Base-by-base conservation (phyloP, 106 monocot genomes). In the Agapanthus africanus region DNA sequence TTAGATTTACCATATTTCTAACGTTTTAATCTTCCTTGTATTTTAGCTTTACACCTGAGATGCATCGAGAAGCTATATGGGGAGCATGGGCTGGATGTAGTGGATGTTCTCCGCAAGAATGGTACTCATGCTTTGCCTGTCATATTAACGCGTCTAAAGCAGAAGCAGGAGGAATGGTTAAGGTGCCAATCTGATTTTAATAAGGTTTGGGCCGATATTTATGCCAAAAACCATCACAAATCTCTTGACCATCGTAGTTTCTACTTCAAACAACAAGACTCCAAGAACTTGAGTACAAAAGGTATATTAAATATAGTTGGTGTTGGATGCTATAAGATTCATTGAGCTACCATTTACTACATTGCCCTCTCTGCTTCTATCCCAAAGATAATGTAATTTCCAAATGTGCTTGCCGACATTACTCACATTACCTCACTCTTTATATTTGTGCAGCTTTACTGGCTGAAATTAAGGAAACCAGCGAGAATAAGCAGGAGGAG, bases 231-330 rank as follows among this genome's bases (percentile, higher is more conserved):
- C 46, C 84, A 94, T 77, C 80, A 94, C 59, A 90, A 87, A 73
- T 94, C 90, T 66, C 87, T 94, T 75, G 93, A 94, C 39, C 90
- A 90, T 54, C 84, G 84, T 44, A 94, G 93, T 76, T 87, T 90
- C 87, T 90, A 90, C 72, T 94, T 94, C 74, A 94, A 94, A 70
- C 93, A 94, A 66, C 90, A 90, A 47, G 93, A 94, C 61, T 62
- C 82, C 71, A 90, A 87, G 79, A 94, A 65, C 67, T 76, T 94
- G 80, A 80, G 80, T 65, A 76, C 90, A 34, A 94, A 94, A 94
- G 87, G 93, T 94, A 81, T 73, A 38, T 32, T 15, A 47, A 59
- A 23, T 15, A 30, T 50, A 37, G 33, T 54, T 21, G 4, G n/a
- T 70, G 34, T 70, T 70, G 9, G 23, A 36, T 70, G 11, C 49